Evolutionary conservation across 2,329 filamentous ascomycete species (phyloP), one percentile per base, ranked within the genome.

Genomic region (Pestalotiopsis sp.): DNA sequence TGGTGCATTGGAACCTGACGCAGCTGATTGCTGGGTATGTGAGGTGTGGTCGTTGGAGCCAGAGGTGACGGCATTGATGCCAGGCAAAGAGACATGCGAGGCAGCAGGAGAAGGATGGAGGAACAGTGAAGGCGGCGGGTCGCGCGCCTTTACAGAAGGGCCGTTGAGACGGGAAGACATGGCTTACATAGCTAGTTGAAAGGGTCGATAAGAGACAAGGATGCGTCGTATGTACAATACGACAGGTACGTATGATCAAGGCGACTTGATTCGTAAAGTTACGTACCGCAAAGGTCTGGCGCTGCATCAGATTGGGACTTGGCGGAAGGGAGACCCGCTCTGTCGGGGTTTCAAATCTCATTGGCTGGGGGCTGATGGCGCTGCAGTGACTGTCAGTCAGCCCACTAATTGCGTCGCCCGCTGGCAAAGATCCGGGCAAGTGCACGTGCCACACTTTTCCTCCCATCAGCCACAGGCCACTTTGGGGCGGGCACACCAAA

Each of bases 61-160:
- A 4, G 77, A 73, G 55, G 79, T 73, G 30, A 77, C 73, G 48
- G 78, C 75, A 58, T 77, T 77, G 61, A 81, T 79, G 35, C 83
- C 82, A 5, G 86, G 80, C 30, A 93, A 82, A 39, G 91, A 91
- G 65, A 87, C 85, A 81, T 89, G 88, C 44, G 91, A 92, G 68
- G 91, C 89, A 81, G 94, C 91, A 72, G 89, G 91, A 6, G 93
- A 97, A 17, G 93, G 92, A 55, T 92, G 92, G 67, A 94, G 87
- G 79, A 97, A 97, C 61, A 97, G 87, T 2, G 90, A 85, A 1
- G 94, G 93, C 24, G 93, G 93, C 62, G 85, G 85, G 48, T 85
- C 84, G 66, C 85, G 83, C 74, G 74, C 71, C 72, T 78, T 80
- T n/a, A 78, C 75, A 26, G 64, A 22, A 30, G 68, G 71, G 40